These are phyloP conservation scores for Akanthomyces lecanii DNA, from an alignment of 2,329 filamentous ascomycete genomes.

Conservation along the genomic window DNA sequence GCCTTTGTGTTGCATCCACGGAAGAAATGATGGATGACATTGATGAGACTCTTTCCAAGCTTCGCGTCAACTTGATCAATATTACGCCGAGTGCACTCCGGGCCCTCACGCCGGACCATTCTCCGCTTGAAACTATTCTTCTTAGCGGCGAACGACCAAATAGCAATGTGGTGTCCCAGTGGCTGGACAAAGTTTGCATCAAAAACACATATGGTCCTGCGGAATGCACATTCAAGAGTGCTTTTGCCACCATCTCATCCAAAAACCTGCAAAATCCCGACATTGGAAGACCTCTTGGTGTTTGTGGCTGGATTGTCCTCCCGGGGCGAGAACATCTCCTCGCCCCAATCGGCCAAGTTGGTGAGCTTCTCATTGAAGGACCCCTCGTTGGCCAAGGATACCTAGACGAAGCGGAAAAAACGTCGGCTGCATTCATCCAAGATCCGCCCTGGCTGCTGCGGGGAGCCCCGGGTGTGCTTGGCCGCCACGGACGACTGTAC, in stretches of 20 bases:
- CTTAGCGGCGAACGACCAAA: neutral
- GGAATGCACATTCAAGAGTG: conserved; percentile 6
- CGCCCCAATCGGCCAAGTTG: neutral
- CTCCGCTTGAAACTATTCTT: neutral
- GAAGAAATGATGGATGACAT: conserved; percentile 1
- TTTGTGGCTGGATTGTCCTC: conserved; percentile 2
- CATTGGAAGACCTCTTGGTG: conserved; percentile 10
- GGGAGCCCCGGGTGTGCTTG: conserved; percentile 21
- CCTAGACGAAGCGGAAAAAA: conserved; percentile 19
- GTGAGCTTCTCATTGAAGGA: conserved; percentile 15
- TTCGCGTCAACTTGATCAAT: neutral
- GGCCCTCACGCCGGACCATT: neutral
- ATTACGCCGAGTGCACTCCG: neutral
- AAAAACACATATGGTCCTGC: conserved; percentile 10
- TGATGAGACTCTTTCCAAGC: neutral
- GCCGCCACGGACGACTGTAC: conserved; percentile 40
- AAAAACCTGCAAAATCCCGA: neutral
- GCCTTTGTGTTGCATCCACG: neutral
- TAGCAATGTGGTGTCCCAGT: neutral
- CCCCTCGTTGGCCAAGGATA: conserved; percentile 9
- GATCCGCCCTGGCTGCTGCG: conserved; percentile 32
- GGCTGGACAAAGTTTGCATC: neutral
- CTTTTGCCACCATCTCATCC: neutral
- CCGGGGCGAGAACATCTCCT: neutral
- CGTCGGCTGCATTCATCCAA: conserved; percentile 29